Conservation (phyloP, 352 stramenopile genomes). For the Pythium sp. region DNA sequence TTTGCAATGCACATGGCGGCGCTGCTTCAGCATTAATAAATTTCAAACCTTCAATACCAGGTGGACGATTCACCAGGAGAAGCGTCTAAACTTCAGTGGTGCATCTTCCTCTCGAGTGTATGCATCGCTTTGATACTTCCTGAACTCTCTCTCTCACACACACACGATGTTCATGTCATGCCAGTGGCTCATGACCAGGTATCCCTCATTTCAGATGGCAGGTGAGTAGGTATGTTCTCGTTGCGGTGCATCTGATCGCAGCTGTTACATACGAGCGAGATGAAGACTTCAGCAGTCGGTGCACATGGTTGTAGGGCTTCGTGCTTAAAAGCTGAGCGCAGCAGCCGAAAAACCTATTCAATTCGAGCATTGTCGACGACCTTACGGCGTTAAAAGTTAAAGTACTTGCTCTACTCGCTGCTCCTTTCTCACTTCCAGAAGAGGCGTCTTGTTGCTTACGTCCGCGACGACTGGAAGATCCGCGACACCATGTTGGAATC, state of each 20-base stretch:
- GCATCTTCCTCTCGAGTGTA: too few relatives aligned
- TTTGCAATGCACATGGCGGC: neutral
- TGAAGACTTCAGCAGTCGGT: too few relatives aligned
- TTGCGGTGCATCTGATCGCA: too few relatives aligned
- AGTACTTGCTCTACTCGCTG: neutral
- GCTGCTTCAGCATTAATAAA: neutral
- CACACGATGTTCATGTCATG: too few relatives aligned
- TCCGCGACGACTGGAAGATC: neutral
- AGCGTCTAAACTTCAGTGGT: neutral
- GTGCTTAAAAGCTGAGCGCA: too few relatives aligned
- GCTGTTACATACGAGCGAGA: too few relatives aligned
- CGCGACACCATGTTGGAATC: neutral
- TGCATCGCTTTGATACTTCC: too few relatives aligned
- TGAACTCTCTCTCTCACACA: too few relatives aligned
- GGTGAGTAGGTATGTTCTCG: too few relatives aligned
- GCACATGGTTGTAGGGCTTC: too few relatives aligned
- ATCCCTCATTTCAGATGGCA: too few relatives aligned
- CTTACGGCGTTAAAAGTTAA: neutral
- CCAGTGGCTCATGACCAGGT: too few relatives aligned
- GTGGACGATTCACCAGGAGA: neutral
- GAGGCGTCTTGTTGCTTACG: neutral
- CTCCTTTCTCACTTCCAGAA: neutral
- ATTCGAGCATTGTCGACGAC: neutral
- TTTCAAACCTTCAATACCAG: neutral
- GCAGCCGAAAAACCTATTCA: neutral